phyloP scores from a whole-genome alignment of 352 stramenopile genomes.

The Paralagenidium karlingii region DNA sequence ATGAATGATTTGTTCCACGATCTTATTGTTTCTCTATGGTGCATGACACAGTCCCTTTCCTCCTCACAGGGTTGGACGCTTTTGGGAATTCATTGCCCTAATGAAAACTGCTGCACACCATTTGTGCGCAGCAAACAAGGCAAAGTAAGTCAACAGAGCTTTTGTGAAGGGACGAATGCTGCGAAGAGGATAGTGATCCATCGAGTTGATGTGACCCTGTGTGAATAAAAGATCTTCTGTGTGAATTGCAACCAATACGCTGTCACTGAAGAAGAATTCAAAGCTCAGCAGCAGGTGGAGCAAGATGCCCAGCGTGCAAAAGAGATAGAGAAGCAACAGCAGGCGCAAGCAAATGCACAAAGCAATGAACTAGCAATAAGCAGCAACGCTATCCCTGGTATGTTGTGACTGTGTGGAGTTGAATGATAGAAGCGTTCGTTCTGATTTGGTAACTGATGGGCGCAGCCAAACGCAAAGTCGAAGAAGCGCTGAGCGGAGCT shows the following conservation, averaged over 20 bases:
- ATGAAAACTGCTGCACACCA: conserved; percentile 60
- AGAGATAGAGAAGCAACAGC: conserved; percentile 7
- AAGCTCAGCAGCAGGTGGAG: conserved; percentile 33
- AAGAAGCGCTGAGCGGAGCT: too few relatives aligned
- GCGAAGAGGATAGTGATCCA: not conserved
- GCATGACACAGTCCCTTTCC: too few relatives aligned
- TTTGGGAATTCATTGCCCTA: conserved; percentile 48
- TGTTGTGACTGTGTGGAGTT: too few relatives aligned
- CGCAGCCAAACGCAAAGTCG: too few relatives aligned
- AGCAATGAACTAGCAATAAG: too few relatives aligned
- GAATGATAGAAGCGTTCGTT: too few relatives aligned
- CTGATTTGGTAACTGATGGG: too few relatives aligned
- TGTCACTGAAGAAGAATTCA: conserved; percentile 58
- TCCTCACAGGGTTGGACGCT: conserved; percentile 69
- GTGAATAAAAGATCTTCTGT: conserved; percentile 41
- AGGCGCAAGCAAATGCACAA: too few relatives aligned
- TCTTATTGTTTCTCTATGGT: not conserved
- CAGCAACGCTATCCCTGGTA: too few relatives aligned
- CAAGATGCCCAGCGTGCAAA: conserved; percentile 18
- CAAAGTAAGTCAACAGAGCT: conserved; percentile 13
- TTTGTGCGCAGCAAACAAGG: conserved; percentile 67
- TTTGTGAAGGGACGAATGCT: not conserved
- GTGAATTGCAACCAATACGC: conserved; percentile 64
- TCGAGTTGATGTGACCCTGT: too few relatives aligned
- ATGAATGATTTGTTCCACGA: not conserved